Evolutionary conservation across 768 basidiomycete species (phyloP), one percentile per base, ranked within the genome.

Genomic region (Russula griseocarnosa): DNA sequence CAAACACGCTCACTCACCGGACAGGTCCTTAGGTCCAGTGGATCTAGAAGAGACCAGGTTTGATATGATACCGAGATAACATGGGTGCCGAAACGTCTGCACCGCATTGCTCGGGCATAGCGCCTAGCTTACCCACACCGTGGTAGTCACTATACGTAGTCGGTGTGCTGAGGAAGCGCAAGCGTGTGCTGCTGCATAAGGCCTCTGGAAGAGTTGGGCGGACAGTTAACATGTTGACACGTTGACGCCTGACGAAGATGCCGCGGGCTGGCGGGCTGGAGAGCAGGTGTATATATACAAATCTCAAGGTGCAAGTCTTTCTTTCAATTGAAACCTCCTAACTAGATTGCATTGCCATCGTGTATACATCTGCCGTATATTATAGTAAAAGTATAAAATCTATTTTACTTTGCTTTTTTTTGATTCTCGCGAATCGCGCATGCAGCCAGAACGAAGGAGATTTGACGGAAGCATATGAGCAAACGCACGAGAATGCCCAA

Each of bases 1-100:
- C 24, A 66, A 66, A 40, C 67, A 66, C 11, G 44, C 50, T 20
- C 61, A 36, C 13, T 66, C 67, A 30, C 55, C 20, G 16, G 16
- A 18, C 24, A 30, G 42, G n/a, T 16, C 20, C 3, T 38, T 9
- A 16, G 22, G 18, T 11, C 32, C 24, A 52, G 22, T 22, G 10
- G n/a, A 47, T 24, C n/a, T 24, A 20, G 54, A 47, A 26, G 32
- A 32, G 22, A 22, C 20, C 13, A 54, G 38, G 20, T 46, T 14
- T 7, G 30, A 30, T 30, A 5, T 9, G 52, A 28, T 3, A 14
- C n/a, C 1, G 40, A 22, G 2, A 34, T 20, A 38, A 24, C 10
- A 14, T 56, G 30, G 30, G 30, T 9, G 6, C 32, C 38, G 38
- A 40, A 40, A 14, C 13, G 16, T 16, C 16, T 5, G 8, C 16